Conservation (phyloP, 306 rosid genomes). For the Rosa persica region DNA sequence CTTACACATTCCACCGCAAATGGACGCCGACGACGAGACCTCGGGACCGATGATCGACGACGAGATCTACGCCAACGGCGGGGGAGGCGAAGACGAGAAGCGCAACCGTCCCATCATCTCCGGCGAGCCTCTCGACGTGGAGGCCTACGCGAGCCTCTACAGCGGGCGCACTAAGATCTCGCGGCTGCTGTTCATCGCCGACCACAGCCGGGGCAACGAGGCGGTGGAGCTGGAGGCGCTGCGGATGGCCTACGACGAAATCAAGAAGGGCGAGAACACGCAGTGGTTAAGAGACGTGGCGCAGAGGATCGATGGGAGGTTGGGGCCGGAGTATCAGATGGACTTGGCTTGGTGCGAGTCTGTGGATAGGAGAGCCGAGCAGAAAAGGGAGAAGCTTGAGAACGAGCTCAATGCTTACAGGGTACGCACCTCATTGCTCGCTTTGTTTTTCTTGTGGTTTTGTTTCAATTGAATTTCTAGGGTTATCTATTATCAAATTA, state of each 20-base stretch:
- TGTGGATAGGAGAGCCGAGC: slow-evolving; percentile 80
- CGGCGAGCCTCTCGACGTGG: slow-evolving; percentile 94
- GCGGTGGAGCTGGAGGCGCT: slow-evolving; percentile 82
- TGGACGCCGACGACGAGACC: slow-evolving; percentile 82
- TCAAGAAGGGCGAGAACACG: slow-evolving; percentile 96
- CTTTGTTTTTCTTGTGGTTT: not conserved
- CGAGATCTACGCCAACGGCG: slow-evolving; percentile 81
- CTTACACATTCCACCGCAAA: not conserved
- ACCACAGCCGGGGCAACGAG: slow-evolving; percentile 37
- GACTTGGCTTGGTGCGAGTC: slow-evolving; percentile 72
- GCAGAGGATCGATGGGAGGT: slow-evolving; percentile 69
- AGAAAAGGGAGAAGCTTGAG: slow-evolving; percentile 93
- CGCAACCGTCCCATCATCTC: slow-evolving; percentile 68
- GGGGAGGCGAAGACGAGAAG: slow-evolving; percentile 38
- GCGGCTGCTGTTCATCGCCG: slow-evolving; percentile 81
- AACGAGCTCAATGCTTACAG: slow-evolving; percentile 92
- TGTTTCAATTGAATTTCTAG: not conserved
- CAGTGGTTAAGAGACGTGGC: slow-evolving; percentile 75
- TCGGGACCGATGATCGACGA: slow-evolving; percentile 77
- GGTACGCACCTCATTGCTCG: slow-evolving; percentile 36
- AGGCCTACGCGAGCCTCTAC: slow-evolving; percentile 86
- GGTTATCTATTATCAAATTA: not conserved
- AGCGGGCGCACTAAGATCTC: slow-evolving; percentile 81
- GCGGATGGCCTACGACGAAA: slow-evolving; percentile 95
- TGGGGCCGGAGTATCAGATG: slow-evolving; percentile 57